Percentiles rank a stretch among this genome's conserved stretches.
Evolutionary conservation across 805 yeast species (phyloP).

Genomic region (Starmerella lactis-condensi): DNA sequence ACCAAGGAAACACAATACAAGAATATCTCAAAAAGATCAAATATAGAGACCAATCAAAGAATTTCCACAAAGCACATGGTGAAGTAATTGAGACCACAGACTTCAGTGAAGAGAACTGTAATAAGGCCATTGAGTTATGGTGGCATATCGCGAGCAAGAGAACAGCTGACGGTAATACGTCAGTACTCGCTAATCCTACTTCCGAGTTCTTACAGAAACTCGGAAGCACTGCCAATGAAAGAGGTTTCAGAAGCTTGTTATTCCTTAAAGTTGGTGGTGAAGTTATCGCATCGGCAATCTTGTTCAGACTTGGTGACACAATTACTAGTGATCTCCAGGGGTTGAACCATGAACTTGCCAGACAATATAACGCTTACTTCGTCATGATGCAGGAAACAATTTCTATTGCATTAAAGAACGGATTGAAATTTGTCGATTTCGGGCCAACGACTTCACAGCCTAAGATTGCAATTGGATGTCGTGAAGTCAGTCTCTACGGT

Average conservation of each 20-base stretch:
- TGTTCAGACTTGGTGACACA: conserved; percentile 29
- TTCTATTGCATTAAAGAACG: conserved; percentile 25
- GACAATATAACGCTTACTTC: conserved; percentile 28
- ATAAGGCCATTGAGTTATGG: conserved; percentile 24
- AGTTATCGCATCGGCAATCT: conserved; percentile 27
- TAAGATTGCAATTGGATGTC: conserved; percentile 27
- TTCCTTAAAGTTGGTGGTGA: conserved; percentile 26
- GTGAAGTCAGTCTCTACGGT: conserved; percentile 26
- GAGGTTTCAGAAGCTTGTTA: conserved; percentile 22
- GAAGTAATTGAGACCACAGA: conserved; percentile 23
- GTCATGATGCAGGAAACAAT: conserved; percentile 33
- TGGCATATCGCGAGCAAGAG: conserved; percentile 26
- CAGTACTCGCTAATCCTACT: conserved; percentile 24
- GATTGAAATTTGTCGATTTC: conserved; percentile 27
- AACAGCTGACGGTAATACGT: conserved; percentile 24
- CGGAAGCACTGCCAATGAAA: conserved; percentile 19
- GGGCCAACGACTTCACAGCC: conserved; percentile 32
- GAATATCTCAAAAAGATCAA: conserved; percentile 28
- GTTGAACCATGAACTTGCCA: conserved; percentile 25
- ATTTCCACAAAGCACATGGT: conserved; percentile 24
- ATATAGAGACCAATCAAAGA: conserved; percentile 25
- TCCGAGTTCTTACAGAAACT: conserved; percentile 21
- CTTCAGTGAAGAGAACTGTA: conserved; percentile 22
- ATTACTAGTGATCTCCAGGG: conserved; percentile 31
- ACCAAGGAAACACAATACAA: conserved; percentile 19